Evolutionary conservation across 345 rosid genomes (phyloP).

Genomic region (Citrus mangshanensis): DNA sequence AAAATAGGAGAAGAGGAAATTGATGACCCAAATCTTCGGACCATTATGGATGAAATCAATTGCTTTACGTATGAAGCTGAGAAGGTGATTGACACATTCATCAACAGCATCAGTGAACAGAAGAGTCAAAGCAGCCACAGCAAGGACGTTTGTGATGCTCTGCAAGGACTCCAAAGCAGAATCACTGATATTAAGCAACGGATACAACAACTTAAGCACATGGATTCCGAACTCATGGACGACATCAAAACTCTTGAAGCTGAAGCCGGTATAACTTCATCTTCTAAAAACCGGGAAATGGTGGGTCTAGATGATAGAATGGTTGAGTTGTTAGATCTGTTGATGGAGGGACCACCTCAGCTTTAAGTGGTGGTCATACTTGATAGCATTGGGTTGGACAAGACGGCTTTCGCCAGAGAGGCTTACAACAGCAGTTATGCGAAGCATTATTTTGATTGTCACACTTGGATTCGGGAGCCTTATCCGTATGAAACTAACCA

Average conservation of each 20-base stretch:
- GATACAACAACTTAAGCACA: background rate
- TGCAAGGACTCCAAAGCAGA: background rate
- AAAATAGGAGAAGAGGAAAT: fast-evolving
- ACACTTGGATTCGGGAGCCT: fast-evolving
- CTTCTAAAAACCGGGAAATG: too few relatives aligned
- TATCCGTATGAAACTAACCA: too few relatives aligned
- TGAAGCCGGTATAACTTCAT: background rate
- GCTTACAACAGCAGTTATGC: too few relatives aligned
- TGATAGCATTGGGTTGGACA: too few relatives aligned
- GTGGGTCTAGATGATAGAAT: too few relatives aligned
- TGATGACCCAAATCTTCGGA: fast-evolving
- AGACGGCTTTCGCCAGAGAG: too few relatives aligned
- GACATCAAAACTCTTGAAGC: fast-evolving
- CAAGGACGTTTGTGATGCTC: background rate
- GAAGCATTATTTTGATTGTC: too few relatives aligned
- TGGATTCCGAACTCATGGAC: too few relatives aligned
- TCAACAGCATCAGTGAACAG: background rate
- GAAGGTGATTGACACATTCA: background rate
- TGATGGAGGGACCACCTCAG: too few relatives aligned
- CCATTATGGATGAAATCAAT: background rate
- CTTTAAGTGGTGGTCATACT: too few relatives aligned
- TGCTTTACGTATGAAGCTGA: background rate
- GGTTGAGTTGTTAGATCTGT: too few relatives aligned
- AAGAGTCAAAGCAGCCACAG: background rate
- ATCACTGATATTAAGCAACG: background rate